phyloP scores from a whole-genome alignment of 2,329 filamentous ascomycete species.

The Ophiocordyceps camponoti-rufipedis region DNA sequence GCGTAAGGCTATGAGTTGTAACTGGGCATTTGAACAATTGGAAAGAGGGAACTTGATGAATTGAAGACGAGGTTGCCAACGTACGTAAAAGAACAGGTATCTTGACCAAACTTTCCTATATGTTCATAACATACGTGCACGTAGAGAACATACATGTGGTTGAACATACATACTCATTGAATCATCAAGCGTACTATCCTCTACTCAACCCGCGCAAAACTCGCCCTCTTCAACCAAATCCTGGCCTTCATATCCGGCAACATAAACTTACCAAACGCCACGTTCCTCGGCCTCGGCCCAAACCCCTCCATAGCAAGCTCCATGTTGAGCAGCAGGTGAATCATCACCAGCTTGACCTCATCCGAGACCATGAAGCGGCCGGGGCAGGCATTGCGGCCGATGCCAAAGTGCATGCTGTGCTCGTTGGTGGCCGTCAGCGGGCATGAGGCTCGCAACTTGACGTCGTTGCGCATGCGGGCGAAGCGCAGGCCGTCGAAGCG shows the following conservation, averaged over 20 bases:
- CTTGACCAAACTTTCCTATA: no score
- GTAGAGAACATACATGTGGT: no score
- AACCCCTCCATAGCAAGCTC: conserved; percentile 3
- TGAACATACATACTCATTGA: no score
- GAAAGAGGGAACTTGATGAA: no score
- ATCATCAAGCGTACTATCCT: no score
- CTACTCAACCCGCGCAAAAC: background rate
- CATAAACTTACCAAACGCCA: conserved; percentile 4
- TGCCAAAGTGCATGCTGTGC: conserved; percentile 5
- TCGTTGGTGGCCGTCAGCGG: conserved; percentile 3
- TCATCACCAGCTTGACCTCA: conserved; percentile 4
- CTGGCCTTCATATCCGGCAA: conserved; percentile 3
- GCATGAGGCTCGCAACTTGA: conserved; percentile 1
- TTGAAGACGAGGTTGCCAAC: no score
- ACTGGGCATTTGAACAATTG: no score
- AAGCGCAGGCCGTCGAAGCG: conserved; percentile 4
- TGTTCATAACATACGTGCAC: no score
- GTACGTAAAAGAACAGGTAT: no score
- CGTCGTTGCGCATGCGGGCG: conserved; percentile 3
- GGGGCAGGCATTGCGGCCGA: conserved; percentile 4
- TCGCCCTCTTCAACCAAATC: conserved; percentile 2
- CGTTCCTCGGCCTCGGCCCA: conserved; percentile 3
- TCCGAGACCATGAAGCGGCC: conserved; percentile 5
- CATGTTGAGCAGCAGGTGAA: conserved; percentile 3
- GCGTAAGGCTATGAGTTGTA: no score